A percentile compares a stretch with the other conserved stretches of the same genome.
Evolutionary conservation across 106 monocot species (phyloP).

Genomic region (Agapanthus africanus): DNA sequence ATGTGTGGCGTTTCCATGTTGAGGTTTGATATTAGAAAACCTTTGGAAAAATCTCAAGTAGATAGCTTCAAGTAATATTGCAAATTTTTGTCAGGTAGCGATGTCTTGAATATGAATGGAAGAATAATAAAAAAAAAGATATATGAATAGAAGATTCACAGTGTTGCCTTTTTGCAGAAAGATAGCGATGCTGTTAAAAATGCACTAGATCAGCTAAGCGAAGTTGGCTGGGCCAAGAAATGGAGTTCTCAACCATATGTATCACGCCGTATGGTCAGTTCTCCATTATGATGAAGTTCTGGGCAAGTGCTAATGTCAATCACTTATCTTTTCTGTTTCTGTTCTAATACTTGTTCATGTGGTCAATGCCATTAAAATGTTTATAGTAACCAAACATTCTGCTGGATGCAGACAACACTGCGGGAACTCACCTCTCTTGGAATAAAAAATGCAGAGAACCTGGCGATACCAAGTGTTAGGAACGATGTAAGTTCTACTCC

Average conservation of each 20-base stretch:
- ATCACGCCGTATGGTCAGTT: conserved; percentile 92
- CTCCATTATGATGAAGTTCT: conserved; percentile 26
- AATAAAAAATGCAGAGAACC: conserved; percentile 93
- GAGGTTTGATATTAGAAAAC: too few species aligned
- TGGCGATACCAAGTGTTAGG: conserved; percentile 92
- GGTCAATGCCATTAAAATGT: background rate
- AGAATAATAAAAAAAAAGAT: too few species aligned
- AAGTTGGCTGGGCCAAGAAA: conserved; percentile 84
- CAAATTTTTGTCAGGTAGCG: too few species aligned
- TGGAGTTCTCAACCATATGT: conserved; percentile 97
- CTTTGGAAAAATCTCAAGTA: too few species aligned
- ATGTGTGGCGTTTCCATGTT: too few species aligned
- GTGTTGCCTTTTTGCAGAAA: conserved; percentile 62
- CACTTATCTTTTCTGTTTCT: conserved; percentile 2
- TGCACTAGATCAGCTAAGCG: conserved; percentile 60
- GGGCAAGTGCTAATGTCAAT: conserved; percentile 24
- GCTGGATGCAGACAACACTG: conserved; percentile 65
- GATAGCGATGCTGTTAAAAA: conserved; percentile 65
- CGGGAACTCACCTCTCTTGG: conserved; percentile 86
- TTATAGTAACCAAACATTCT: background rate
- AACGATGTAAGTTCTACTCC: conserved; percentile 74
- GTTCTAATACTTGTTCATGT: background rate
- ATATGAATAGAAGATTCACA: too few species aligned
- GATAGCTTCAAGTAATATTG: too few species aligned
- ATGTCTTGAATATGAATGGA: too few species aligned